Percentiles rank a stretch among this genome's conserved stretches.
Evolutionary conservation across 306 rosid species (phyloP).

Genomic region (Begonia peltatifolia): DNA sequence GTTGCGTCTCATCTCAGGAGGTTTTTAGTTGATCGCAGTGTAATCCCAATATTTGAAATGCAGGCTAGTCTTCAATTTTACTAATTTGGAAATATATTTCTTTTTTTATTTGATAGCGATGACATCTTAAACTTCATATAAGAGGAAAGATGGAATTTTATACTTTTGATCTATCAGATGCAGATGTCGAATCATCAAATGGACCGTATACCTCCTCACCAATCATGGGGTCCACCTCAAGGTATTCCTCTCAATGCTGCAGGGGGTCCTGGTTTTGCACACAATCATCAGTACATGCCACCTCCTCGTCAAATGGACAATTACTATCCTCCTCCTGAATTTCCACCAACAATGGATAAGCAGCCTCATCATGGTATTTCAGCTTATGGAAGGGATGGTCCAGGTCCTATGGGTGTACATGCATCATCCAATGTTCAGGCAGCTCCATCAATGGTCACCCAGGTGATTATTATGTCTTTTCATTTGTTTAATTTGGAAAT

Average conservation of each 20-base stretch:
- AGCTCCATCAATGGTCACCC: conserved; percentile 68
- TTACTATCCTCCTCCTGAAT: conserved; percentile 63
- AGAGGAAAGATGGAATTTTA: no score
- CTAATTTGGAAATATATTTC: no score
- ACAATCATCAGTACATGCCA: conserved; percentile 70
- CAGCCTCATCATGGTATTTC: conserved; percentile 97
- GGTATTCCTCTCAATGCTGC: conserved; percentile 63
- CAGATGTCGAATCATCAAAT: conserved; percentile 52
- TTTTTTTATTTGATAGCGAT: no score
- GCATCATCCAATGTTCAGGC: conserved; percentile 58
- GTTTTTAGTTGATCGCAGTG: conserved; percentile 82
- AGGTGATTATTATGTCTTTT: conserved; percentile 28
- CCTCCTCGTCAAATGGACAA: conserved; percentile 69
- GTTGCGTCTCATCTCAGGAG: conserved; percentile 88
- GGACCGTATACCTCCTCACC: conserved; percentile 76
- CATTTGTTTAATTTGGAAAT: no score
- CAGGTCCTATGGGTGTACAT: conserved; percentile 41
- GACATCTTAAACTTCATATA: no score
- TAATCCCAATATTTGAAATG: conserved; percentile 81
- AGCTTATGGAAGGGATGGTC: conserved; percentile 78
- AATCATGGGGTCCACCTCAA: conserved; percentile 90
- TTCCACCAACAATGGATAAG: conserved; percentile 69
- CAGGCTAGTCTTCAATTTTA: conserved; percentile 30
- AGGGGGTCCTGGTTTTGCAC: conserved; percentile 86
- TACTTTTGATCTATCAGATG: conserved; percentile 33